Base-by-base conservation (phyloP, 176 grass and related monocot genomes). In the Hyparrhenia diplandra region DNA sequence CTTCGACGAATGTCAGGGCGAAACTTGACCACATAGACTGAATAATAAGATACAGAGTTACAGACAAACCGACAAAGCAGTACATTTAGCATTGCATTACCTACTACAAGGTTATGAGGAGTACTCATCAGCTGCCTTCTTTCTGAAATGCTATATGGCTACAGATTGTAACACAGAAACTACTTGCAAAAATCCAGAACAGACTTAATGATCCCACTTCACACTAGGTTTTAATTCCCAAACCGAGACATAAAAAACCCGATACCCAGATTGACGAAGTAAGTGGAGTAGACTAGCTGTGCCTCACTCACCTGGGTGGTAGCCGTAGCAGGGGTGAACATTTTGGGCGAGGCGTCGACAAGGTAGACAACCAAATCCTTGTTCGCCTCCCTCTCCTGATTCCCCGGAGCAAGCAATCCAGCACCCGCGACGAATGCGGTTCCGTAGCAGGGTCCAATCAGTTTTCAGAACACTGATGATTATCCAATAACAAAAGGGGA, bases 301-400 rank as follows among this genome's bases (percentile, higher is more conserved):
- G 55, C 25, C 68, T 85, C 86, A 94, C 95, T 81, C 88, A 58
- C n/a, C n/a, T n/a, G n/a, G n/a, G n/a, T n/a, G 59, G 77, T 54
- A 51, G 73, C 45, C 20, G 75, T 79, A 12, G 74, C 69, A 2
- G 90, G 82, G 21, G 77, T 77, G 80, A 98, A 98, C 95, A 94
- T 98, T 80, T 88, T 98, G 41, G 95, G 95, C 24, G 95, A 98
- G n/a, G 95, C 88, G 76, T 98, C 95, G 8, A 98, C 59, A 76
- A 98, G 89, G 82, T 98, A 98, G 39, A 92, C 92, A 10, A 92
- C 86, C 57, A 98, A 86, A 5, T 98, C 92, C 81, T 98, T 98
- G 49, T 91, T 92, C 11, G 88, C 69, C 54, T 98, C 95, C 76
- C 87, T 97, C 65, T 94, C 90, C 95, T 98, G 95, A 61, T 76